Percentiles rank a stretch among this genome's conserved stretches.
phyloP scores from a whole-genome alignment of 2,329 filamentous ascomycete genomes.

The Neofusicoccum kwambonambiense region DNA sequence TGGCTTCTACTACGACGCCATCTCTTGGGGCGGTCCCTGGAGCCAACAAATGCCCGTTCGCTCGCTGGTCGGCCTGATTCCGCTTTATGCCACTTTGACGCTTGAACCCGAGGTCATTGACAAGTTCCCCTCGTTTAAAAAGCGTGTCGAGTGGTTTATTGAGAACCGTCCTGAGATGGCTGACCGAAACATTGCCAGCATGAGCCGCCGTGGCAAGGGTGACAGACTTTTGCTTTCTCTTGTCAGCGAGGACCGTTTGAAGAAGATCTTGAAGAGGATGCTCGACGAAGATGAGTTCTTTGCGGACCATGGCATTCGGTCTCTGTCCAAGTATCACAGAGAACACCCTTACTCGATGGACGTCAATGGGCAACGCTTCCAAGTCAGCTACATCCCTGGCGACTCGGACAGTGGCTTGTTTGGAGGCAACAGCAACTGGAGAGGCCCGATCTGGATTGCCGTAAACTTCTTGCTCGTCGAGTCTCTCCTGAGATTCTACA shows the following conservation, averaged over 20 bases:
- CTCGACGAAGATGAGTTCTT: conserved; percentile 92
- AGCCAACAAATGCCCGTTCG: conserved; percentile 88
- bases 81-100: conserved; percentile 87
- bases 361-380: conserved; percentile 86
- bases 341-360: conserved; percentile 92
- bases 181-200: conserved; percentile 91
- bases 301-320: conserved; percentile 85
- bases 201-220: conserved; percentile 85
- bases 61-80: conserved; percentile 90
- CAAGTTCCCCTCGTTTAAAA: conserved; percentile 88
- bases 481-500: conserved; percentile 89
- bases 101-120: conserved; percentile 92
- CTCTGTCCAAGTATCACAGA: conserved; percentile 87
- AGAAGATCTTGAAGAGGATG: conserved; percentile 87
- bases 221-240: conserved; percentile 84
- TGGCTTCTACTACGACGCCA: conserved; percentile 97
- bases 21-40: conserved; percentile 92
- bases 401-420: conserved; percentile 95
- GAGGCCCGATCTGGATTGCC: conserved; percentile 90
- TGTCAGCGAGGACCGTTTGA: conserved; percentile 88
- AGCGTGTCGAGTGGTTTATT: conserved; percentile 90
- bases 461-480: conserved; percentile 95
- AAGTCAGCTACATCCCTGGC: conserved; percentile 87
- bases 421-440: conserved; percentile 97
- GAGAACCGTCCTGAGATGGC: conserved; percentile 82